Percentiles rank a stretch among this genome's conserved stretches.
These are phyloP conservation scores for Ophiocordyceps camponoti-saundersi DNA, from an alignment of 2,329 filamentous ascomycete genomes.

Conservation along the genomic window DNA sequence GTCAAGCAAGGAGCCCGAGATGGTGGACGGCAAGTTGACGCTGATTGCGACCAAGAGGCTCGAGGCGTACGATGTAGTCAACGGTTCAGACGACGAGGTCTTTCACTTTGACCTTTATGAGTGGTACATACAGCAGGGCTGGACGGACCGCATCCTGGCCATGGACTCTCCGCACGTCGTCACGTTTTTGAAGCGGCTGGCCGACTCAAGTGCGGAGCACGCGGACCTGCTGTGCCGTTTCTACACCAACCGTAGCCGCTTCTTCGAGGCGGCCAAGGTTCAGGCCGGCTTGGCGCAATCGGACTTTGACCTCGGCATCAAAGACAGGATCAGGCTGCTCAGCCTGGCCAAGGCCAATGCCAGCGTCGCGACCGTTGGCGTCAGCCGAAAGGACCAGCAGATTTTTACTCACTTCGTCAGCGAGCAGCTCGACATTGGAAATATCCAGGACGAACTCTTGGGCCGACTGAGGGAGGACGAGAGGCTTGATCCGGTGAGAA, in stretches of 20 bases:
- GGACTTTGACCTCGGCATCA: conserved; percentile 62
- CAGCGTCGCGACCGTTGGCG: conserved; percentile 60
- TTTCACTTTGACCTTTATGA: conserved; percentile 96
- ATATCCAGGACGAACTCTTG: conserved; percentile 84
- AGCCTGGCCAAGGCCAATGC: conserved; percentile 86
- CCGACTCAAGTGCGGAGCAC: conserved; percentile 53
- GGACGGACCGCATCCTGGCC: conserved; percentile 70
- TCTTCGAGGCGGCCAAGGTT: conserved; percentile 74
- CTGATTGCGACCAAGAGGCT: conserved; percentile 60
- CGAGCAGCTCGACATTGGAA: conserved; percentile 78
- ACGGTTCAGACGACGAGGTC: conserved; percentile 74
- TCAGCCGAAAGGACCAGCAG: conserved; percentile 68
- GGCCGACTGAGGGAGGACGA: conserved; percentile 59
- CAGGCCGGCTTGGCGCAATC: conserved; percentile 73
- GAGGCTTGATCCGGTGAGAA: conserved; percentile 47
- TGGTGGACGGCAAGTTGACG: conserved; percentile 63
- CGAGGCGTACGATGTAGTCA: conserved; percentile 84
- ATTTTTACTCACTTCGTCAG: conserved; percentile 70
- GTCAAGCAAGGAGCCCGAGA: conserved; percentile 50
- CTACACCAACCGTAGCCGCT: conserved; percentile 69
- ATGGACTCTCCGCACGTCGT: conserved; percentile 76
- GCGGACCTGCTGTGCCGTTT: conserved; percentile 89
- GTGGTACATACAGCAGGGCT: conserved; percentile 80
- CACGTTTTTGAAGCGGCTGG: conserved; percentile 67
- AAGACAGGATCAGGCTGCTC: conserved; percentile 75